phyloP scores from a whole-genome alignment of 164 flowering plant species.

The Akebia trifoliata region DNA sequence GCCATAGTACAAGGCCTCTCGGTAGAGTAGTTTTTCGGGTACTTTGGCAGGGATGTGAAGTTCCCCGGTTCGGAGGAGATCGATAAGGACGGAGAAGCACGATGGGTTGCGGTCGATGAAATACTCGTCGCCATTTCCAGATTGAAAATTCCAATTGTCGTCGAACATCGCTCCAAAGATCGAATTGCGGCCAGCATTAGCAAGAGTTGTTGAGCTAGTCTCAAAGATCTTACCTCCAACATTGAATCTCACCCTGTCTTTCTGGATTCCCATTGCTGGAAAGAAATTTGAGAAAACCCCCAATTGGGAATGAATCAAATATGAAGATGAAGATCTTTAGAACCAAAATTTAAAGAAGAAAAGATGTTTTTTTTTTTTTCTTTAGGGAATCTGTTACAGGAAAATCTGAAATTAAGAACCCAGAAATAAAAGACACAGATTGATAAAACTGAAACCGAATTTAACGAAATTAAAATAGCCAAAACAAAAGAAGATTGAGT shows the following conservation, averaged over 20 bases:
- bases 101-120: conserved; percentile 83
- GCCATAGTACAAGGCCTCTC: conserved; percentile 77
- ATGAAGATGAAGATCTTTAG: too few relatives aligned
- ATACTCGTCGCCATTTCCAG: conserved; percentile 18
- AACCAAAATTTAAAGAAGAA: too few relatives aligned
- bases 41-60: conserved; percentile 54
- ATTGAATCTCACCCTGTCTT: conserved; percentile 61
- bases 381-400: too few relatives aligned
- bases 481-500: not conserved
- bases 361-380: too few relatives aligned
- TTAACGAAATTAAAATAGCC: too few relatives aligned
- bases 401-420: too few relatives aligned
- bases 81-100: conserved; percentile 75
- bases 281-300: conserved; percentile 8
- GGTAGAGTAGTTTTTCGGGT: conserved; percentile 50
- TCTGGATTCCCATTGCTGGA: conserved; percentile 44
- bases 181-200: conserved; percentile 71
- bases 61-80: conserved; percentile 75
- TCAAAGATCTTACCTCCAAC: conserved; percentile 78
- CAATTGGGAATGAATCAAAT: conserved; percentile 13
- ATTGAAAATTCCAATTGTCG: conserved; percentile 56
- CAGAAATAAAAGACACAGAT: too few relatives aligned
- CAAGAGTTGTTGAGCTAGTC: conserved; percentile 83
- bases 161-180: conserved; percentile 74
- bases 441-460: not conserved